Evolutionary conservation across 1,284 basidiomycete genomes (phyloP).

Genomic region (Schizophyllum amplum): DNA sequence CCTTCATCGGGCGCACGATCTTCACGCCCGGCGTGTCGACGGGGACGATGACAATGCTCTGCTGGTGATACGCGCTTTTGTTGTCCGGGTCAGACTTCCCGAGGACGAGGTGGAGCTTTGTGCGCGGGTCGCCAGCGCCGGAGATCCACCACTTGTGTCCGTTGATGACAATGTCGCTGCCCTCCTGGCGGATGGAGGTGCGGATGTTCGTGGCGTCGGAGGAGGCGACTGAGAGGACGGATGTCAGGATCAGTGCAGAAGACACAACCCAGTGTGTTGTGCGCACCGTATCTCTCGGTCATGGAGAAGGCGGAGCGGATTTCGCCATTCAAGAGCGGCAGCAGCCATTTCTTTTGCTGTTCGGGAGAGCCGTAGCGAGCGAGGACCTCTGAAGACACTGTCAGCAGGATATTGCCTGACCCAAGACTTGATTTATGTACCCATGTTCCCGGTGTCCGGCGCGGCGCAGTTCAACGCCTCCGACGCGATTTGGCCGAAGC

Average conservation of each 20-base stretch:
- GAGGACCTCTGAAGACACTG: slow-evolving; percentile 69
- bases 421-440: slow-evolving; percentile 30
- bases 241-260: slow-evolving; percentile 5
- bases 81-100: slow-evolving; percentile 83
- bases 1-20: slow-evolving; percentile 84
- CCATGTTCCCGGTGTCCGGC: slow-evolving; percentile 96
- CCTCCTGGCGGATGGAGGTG: slow-evolving; percentile 82
- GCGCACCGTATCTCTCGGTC: slow-evolving; percentile 84
- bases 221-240: slow-evolving; percentile 69
- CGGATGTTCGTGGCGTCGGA: slow-evolving; percentile 96
- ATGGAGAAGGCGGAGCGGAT: slow-evolving; percentile 92
- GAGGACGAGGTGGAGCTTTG: slow-evolving; percentile 86
- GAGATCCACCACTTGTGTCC: slow-evolving; percentile 99
- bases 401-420: background rate
- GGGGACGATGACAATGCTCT: slow-evolving; percentile 92
- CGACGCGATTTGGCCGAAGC: slow-evolving; percentile 74
- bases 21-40: slow-evolving; percentile 83
- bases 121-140: slow-evolving; percentile 92
- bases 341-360: slow-evolving; percentile 89
- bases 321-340: slow-evolving; percentile 84
- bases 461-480: slow-evolving; percentile 90
- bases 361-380: slow-evolving; percentile 86
- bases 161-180: slow-evolving; percentile 87
- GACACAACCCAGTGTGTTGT: slow-evolving; percentile 8
- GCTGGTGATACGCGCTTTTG: slow-evolving; percentile 70